These are phyloP conservation scores for Protea cynaroides DNA, from an alignment of 164 flowering plant genomes.

Conservation along the genomic window DNA sequence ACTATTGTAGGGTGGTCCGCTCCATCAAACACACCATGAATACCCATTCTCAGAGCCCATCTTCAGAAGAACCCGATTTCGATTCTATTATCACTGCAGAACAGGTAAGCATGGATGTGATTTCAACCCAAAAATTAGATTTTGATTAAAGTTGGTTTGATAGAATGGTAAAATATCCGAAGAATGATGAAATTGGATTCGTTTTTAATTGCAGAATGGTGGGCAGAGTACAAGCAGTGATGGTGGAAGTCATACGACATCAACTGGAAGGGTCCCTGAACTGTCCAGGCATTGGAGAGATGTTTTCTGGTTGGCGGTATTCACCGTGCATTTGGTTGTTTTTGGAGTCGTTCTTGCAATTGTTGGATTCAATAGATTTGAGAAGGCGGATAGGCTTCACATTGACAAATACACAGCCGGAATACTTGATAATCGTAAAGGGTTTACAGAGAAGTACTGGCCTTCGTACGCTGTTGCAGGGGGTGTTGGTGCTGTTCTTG, in stretches of 20 bases:
- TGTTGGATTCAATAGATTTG: conserved; percentile 82
- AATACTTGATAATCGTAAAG: conserved; percentile 36
- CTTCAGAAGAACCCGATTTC: conserved; percentile 23
- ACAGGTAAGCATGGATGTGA: conserved; percentile 21
- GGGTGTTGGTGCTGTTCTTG: conserved; percentile 65
- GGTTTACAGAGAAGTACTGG: conserved; percentile 84
- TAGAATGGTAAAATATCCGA: too few species aligned
- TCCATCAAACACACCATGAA: conserved; percentile 24
- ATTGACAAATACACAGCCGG: conserved; percentile 53
- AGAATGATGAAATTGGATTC: not conserved
- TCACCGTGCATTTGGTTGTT: conserved; percentile 53
- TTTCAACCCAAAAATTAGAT: not conserved
- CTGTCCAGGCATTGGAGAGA: conserved; percentile 77
- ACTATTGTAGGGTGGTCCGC: not conserved
- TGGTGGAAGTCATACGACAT: conserved; percentile 23
- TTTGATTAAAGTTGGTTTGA: not conserved
- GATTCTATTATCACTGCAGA: conserved; percentile 34
- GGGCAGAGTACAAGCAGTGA: conserved; percentile 34
- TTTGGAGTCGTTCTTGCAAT: conserved; percentile 59
- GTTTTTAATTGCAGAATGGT: conserved; percentile 34
- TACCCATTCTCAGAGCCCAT: conserved; percentile 27
- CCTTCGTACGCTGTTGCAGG: conserved; percentile 80
- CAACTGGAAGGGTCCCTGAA: conserved; percentile 22
- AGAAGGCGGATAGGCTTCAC: conserved; percentile 64
- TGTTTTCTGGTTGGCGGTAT: conserved; percentile 80